These are phyloP conservation scores for Mycena citricolor DNA, from an alignment of 1,284 basidiomycete species.

Conservation along the genomic window DNA sequence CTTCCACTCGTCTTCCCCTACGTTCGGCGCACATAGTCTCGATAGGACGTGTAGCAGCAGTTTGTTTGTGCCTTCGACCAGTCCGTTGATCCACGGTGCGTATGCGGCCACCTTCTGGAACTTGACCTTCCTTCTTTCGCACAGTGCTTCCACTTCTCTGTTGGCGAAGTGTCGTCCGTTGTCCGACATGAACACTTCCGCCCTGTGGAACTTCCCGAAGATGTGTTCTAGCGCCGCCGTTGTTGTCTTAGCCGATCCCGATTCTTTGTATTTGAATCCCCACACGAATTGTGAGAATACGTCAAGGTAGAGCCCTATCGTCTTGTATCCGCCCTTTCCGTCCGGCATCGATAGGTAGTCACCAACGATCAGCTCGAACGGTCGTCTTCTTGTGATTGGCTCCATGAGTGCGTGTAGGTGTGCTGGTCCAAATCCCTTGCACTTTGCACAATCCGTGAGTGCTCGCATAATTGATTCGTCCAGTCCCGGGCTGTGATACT, in stretches of 20 bases:
- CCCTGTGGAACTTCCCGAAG: slow-evolving; percentile 23
- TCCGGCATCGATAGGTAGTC: slow-evolving; percentile 34
- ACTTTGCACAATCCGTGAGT: slow-evolving; percentile 32
- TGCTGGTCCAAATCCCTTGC: slow-evolving; percentile 28
- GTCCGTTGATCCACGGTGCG: slow-evolving; percentile 33
- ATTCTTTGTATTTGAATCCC: slow-evolving; percentile 5
- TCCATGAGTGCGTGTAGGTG: slow-evolving; percentile 32
- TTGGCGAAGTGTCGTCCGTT: slow-evolving; percentile 40
- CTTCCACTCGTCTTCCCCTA: slow-evolving; percentile 32
- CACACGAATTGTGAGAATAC: not conserved
- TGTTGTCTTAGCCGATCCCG: slow-evolving; percentile 25
- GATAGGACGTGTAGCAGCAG: slow-evolving; percentile 31
- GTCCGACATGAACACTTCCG: slow-evolving; percentile 38
- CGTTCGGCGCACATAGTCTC: slow-evolving; percentile 29
- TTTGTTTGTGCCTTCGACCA: slow-evolving; percentile 13
- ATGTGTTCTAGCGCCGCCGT: slow-evolving; percentile 25
- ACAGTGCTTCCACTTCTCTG: slow-evolving; percentile 30
- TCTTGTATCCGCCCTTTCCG: slow-evolving; percentile 32
- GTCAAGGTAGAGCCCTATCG: slow-evolving; percentile 6
- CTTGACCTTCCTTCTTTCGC: slow-evolving; percentile 24
- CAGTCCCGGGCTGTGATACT: slow-evolving; percentile 29
- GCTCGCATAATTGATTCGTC: slow-evolving; percentile 30
- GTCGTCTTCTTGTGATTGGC: slow-evolving; percentile 35
- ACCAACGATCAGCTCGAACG: slow-evolving; percentile 36
- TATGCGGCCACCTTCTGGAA: slow-evolving; percentile 33